Base-by-base conservation (phyloP, 768 basidiomycete species). In the Lactifluus hygrophoroides region DNA sequence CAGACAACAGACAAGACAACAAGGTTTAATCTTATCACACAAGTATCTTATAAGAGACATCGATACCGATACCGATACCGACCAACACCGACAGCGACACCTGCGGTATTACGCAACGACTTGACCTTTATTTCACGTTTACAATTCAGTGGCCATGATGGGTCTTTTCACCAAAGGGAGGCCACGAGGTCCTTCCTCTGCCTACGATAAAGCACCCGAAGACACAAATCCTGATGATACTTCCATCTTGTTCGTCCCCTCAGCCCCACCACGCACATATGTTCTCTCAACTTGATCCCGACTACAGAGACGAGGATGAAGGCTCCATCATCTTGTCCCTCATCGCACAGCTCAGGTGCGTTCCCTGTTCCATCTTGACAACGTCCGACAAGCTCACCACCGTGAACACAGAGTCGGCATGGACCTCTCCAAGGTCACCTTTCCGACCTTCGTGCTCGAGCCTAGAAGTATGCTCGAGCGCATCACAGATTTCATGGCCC, bases 401-500 rank as follows among this genome's bases (percentile, higher is more conserved):
- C 5, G 10, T 32, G 28, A 19, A 13, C 69, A 43, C 42, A 90
- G 93, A 73, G 88, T 94, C 61, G 95, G 94, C 42, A 96, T 96
- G 94, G 96, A 99, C 73, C 84, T 97, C 58, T 86, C 84, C 64
- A 88, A 92, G 73, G 93, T 98, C 61, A 93, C 92, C 16, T 89
- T 93, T 71, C 92, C 91, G 38, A 88, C 86, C 0, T 99, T 98
- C 67, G 95, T 99, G 0, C 83, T 99, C 57, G 95, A 99, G 74
- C 96, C 96, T 5, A 78, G 96, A 68, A 93, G 90, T 66, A 92
- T 97, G 88, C 82, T 97, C 48, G 96, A 99, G 76, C 85, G 96
- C 64, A 95, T 99, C 67, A 98, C 96, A 34, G 95, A 99, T 76
- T 99, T 99, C 74, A 94, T 98, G 87, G 88, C 93, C 56, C 96